Conservation (phyloP, 352 stramenopile species). For the Globisporangium splendens region DNA sequence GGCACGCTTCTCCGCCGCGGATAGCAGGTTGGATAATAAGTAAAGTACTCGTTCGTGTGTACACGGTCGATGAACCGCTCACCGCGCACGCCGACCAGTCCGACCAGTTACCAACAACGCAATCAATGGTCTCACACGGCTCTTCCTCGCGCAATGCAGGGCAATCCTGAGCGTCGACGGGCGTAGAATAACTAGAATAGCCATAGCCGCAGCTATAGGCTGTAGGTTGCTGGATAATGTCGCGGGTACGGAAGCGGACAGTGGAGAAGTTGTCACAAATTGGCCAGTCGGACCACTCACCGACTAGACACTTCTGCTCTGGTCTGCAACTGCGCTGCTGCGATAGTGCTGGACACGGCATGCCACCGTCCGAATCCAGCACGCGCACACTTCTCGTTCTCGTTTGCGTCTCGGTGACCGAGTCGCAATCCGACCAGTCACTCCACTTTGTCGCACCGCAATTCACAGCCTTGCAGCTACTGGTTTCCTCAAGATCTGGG, state of each 20-base stretch:
- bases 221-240: slow-evolving; percentile 24
- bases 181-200: neutral
- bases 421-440: slow-evolving; percentile 40
- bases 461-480: slow-evolving; percentile 39
- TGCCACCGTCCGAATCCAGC: slow-evolving; percentile 26
- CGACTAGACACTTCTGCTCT: slow-evolving; percentile 41
- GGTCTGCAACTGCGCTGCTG: slow-evolving; percentile 40
- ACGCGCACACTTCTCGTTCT: slow-evolving; percentile 42
- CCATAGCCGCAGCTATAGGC: too few species aligned
- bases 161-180: slow-evolving; percentile 16
- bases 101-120: slow-evolving; percentile 24
- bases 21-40: slow-evolving; percentile 35
- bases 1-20: slow-evolving; percentile 35
- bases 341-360: slow-evolving; percentile 31
- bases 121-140: slow-evolving; percentile 46
- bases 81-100: slow-evolving; percentile 47
- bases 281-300: slow-evolving; percentile 47
- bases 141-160: slow-evolving; percentile 35
- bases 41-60: slow-evolving; percentile 31
- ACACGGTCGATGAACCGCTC: slow-evolving; percentile 30
- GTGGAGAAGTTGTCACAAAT: slow-evolving; percentile 27
- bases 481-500: slow-evolving; percentile 33
- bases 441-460: slow-evolving; percentile 53
- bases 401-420: slow-evolving; percentile 23
- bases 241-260: slow-evolving; percentile 39